These are phyloP conservation scores for Thielaviopsis ethacetica DNA, from an alignment of 2,329 filamentous ascomycete genomes.

Conservation along the genomic window DNA sequence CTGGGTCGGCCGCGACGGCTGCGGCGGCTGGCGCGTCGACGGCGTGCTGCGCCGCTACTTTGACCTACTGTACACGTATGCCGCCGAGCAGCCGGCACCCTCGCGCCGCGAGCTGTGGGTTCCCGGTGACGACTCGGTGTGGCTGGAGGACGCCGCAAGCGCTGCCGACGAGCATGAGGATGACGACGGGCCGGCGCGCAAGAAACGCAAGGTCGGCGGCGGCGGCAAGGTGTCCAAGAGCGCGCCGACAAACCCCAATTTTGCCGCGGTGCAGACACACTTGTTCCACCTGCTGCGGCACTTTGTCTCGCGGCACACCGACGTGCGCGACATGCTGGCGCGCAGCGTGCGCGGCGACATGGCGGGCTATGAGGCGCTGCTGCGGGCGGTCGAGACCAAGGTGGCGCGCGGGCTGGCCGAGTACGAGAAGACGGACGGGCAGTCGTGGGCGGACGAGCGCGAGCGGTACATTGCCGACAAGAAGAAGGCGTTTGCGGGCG, in stretches of 20 bases:
- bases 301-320: constrained; percentile 62
- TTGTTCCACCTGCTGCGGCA: constrained; percentile 82
- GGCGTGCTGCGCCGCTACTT: constrained; percentile 76
- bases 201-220: constrained; percentile 27
- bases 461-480: constrained; percentile 12
- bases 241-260: constrained; percentile 31
- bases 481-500: constrained; percentile 9
- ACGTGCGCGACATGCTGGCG: constrained; percentile 74
- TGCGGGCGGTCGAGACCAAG: constrained; percentile 57
- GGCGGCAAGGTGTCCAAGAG: constrained; percentile 13
- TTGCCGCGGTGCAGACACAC: constrained; percentile 74
- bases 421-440: constrained; percentile 37
- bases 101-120: constrained; percentile 56
- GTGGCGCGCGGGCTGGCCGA: constrained; percentile 58
- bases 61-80: constrained; percentile 73
- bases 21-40: constrained; percentile 77
- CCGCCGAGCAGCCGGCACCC: constrained; percentile 50
- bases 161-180: constrained; percentile 14
- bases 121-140: constrained; percentile 35
- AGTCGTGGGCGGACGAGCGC: constrained; percentile 28
- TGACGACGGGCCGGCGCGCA: constrained; percentile 30
- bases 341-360: constrained; percentile 53
- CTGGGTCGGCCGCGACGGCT: constrained; percentile 65
- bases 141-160: constrained; percentile 25
- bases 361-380: constrained; percentile 57